Evolutionary conservation across 345 rosid genomes (phyloP), one percentile per base, ranked within the genome.

Genomic region (Citrus inodora): DNA sequence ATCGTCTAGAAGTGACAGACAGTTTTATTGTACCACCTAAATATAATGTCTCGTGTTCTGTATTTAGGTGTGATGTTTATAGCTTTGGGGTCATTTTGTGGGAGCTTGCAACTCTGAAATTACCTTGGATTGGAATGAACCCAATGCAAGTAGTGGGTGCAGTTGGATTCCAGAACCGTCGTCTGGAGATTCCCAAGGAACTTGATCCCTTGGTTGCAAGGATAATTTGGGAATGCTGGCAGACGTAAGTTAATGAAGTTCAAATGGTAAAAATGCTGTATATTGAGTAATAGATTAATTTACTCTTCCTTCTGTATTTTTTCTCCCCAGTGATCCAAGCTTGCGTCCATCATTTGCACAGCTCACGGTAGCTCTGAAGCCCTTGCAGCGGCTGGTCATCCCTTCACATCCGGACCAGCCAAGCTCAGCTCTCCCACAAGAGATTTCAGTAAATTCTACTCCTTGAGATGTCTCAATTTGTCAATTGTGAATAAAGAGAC

Each of bases 141-240:
- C 99, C 99, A 2, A 97, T 97, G 99, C 99, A 97, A 86, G 99
- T 94, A 62, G 99, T 97, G 27, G 98, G 99, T 82, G 99, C 98
- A 4, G 99, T 97, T 53, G 99, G 99, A 83, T 97, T 97, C 84
- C 98, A 97, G 85, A 97, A 93, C 71, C 94, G 96, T 0, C 92
- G 99, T 77, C 98, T 91, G 61, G 99, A 97, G 76, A 92, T 94
- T 78, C 98, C 98, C 14, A 92, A 94, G 87, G 99, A 97, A 81
- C 79, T 93, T 37, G 99, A 97, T 85, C 99, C 99, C 21, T 65
- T 87, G 70, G 99, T 97, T 56, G 97, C 88, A 27, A 87, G 92
- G 78, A 94, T 94, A 81, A 97, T 97, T 70, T 84, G 84, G 85
- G 87, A 93, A 87, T 97, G 99, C 80, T 97, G 99, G 99, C 99